These are phyloP conservation scores for Phtheirospermum japonicum DNA, from an alignment of 257 asterid species.

Conservation along the genomic window DNA sequence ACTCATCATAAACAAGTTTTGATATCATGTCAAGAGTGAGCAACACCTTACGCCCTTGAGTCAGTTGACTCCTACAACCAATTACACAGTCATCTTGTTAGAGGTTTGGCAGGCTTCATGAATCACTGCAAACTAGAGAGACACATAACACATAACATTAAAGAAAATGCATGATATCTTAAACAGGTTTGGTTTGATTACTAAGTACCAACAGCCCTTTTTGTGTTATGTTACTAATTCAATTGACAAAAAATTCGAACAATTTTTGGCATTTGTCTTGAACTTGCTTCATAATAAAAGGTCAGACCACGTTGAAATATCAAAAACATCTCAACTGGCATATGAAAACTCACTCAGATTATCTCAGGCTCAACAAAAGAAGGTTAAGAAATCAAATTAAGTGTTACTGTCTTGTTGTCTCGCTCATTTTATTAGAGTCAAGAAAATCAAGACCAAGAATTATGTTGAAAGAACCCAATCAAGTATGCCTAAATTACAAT, in stretches of 20 bases:
- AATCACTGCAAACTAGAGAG: constrained; percentile 14
- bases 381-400: constrained; percentile 7
- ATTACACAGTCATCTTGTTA: constrained; percentile 22
- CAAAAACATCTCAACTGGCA: constrained; percentile 16
- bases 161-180: constrained; percentile 14
- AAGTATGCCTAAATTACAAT: too few relatives aligned
- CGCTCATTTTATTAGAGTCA: constrained; percentile 6
- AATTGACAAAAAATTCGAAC: background rate
- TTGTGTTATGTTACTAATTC: constrained; percentile 15
- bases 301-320: constrained; percentile 1
- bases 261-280: constrained; percentile 2
- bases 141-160: background rate
- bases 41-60: constrained; percentile 95
- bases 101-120: constrained; percentile 23
- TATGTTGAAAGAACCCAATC: too few relatives aligned
- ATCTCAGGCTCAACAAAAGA: background rate
- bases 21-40: constrained; percentile 79
- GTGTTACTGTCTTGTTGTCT: background rate
- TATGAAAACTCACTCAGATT: constrained; percentile 9
- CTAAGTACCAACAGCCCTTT: constrained; percentile 5
- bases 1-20: constrained; percentile 49
- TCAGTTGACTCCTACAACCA: constrained; percentile 75
- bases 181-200: background rate
- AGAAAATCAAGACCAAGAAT: constrained; percentile 23
- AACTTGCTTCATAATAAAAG: constrained; percentile 9